Conservation (phyloP, 352 stramenopile species). For the Phytophthora pinifolia region DNA sequence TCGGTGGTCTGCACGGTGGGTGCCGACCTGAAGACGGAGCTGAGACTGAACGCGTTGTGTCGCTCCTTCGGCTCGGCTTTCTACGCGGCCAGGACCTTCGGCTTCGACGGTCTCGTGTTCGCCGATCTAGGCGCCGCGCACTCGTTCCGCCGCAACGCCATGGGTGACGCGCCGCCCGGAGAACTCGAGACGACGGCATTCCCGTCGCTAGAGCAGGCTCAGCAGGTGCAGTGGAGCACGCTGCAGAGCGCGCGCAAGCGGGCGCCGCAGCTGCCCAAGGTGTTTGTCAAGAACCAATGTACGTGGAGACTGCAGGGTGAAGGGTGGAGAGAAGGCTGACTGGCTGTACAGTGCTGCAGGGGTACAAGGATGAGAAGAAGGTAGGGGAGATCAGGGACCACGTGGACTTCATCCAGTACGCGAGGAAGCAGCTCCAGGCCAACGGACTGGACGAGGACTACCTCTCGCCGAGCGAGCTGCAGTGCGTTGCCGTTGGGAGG, state of each 20-base stretch:
- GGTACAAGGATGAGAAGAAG: slow-evolving; percentile 39
- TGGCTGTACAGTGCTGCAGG: slow-evolving; percentile 54
- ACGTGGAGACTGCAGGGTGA: slow-evolving; percentile 16
- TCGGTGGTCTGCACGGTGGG: slow-evolving; percentile 80
- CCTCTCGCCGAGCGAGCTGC: slow-evolving; percentile 51
- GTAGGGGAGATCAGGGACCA: slow-evolving; percentile 12
- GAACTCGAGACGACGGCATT: slow-evolving; percentile 52
- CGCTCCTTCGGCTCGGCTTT: slow-evolving; percentile 59
- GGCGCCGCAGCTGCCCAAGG: slow-evolving; percentile 64
- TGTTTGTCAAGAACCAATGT: slow-evolving; percentile 85
- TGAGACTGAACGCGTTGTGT: slow-evolving; percentile 63
- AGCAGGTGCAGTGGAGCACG: slow-evolving; percentile 57
- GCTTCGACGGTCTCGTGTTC: slow-evolving; percentile 80
- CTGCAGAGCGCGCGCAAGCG: slow-evolving; percentile 71
- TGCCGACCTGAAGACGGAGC: slow-evolving; percentile 43
- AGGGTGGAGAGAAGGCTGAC: background rate
- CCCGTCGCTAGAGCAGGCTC: slow-evolving; percentile 49
- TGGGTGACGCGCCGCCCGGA: slow-evolving; percentile 27
- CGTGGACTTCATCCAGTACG: slow-evolving; percentile 62
- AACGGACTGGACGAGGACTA: slow-evolving; percentile 71
- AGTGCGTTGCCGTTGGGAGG: slow-evolving; percentile 23
- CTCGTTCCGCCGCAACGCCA: slow-evolving; percentile 54
- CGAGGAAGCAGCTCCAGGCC: slow-evolving; percentile 39
- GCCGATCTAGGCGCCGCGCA: slow-evolving; percentile 63
- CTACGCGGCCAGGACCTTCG: slow-evolving; percentile 76